Percentiles rank a stretch among this genome's conserved stretches.
Evolutionary conservation across 225 moss, liverwort and hornwort species (phyloP).

Genomic region (Lunularia cruciata): DNA sequence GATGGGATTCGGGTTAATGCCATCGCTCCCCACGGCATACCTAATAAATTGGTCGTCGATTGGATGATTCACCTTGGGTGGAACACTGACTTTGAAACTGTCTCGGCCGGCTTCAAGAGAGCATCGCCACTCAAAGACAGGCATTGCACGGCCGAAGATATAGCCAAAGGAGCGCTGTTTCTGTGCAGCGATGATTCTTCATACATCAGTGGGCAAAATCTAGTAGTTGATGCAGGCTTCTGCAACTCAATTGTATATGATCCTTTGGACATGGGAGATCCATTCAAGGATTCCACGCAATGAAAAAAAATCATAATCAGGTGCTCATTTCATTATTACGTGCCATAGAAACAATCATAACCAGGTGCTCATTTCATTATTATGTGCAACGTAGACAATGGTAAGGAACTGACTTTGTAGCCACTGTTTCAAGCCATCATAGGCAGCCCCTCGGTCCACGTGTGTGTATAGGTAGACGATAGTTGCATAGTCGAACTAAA

Average conservation of each 20-base stretch:
- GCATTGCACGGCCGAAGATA: neutral
- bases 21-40: neutral
- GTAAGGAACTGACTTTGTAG: no score
- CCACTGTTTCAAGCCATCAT: no score
- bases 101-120: neutral
- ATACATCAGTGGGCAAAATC: slow-evolving; percentile 27
- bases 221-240: slow-evolving; percentile 21
- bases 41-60: neutral
- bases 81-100: neutral
- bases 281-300: no score
- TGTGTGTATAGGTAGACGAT: no score
- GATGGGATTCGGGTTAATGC: slow-evolving; percentile 29
- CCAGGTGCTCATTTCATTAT: no score
- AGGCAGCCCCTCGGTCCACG: no score
- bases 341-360: no score
- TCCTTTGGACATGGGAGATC: neutral
- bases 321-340: no score
- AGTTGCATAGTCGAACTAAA: no score
- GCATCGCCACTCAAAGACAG: neutral
- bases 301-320: no score
- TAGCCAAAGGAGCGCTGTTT: slow-evolving; percentile 28
- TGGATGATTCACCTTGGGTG: neutral
- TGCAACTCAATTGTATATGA: slow-evolving; percentile 6
- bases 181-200: slow-evolving; percentile 26
- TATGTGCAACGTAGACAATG: no score